These are phyloP conservation scores for Thraustochytrium striatum DNA, from an alignment of 352 stramenopile species.

Conservation along the genomic window DNA sequence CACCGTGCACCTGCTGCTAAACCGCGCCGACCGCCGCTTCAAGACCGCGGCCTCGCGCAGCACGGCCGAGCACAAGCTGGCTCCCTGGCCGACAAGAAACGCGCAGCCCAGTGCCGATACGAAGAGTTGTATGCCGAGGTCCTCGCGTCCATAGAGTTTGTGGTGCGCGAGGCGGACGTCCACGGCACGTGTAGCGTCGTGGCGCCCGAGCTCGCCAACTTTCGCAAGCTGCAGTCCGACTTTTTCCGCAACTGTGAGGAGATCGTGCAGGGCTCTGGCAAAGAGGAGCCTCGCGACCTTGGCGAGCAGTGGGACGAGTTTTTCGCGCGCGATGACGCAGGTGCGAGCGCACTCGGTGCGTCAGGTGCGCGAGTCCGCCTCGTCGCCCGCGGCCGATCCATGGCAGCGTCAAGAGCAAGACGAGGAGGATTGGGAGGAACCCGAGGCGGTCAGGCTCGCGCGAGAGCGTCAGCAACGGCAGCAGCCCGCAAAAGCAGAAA, in stretches of 20 bases:
- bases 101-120: slow-evolving; percentile 20
- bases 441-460: too few species aligned
- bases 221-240: slow-evolving; percentile 44
- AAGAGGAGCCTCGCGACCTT: slow-evolving; percentile 29
- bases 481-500: too few species aligned
- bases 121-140: slow-evolving; percentile 30
- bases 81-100: neutral
- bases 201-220: slow-evolving; percentile 27
- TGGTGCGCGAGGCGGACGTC: slow-evolving; percentile 31
- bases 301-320: slow-evolving; percentile 47
- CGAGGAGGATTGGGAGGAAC: too few species aligned
- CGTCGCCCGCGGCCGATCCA: too few species aligned
- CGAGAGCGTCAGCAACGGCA: too few species aligned
- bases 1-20: slow-evolving; percentile 4
- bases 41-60: neutral
- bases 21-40: neutral
- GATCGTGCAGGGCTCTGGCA: slow-evolving; percentile 41
- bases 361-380: too few species aligned
- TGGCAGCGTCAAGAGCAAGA: too few species aligned
- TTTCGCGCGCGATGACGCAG: too few species aligned
- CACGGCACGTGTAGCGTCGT: slow-evolving; percentile 26
- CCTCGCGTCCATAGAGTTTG: neutral
- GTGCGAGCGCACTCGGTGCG: too few species aligned
- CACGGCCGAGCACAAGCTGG: slow-evolving; percentile 7
- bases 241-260: slow-evolving; percentile 47